Base-by-base conservation (phyloP, 371 early-diverging fungal genomes). In the Mucor indicus region DNA sequence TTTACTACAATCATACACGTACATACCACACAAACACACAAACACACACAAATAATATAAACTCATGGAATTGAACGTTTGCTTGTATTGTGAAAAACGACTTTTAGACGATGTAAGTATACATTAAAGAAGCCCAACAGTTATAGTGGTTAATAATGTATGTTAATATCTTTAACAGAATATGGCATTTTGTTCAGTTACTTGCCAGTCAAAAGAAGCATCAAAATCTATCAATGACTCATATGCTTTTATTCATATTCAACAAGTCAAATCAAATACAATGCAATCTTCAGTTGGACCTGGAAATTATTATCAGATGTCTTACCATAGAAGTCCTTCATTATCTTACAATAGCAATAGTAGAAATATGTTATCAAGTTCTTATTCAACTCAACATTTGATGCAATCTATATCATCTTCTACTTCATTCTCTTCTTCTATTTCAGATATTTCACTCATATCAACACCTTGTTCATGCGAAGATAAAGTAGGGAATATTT, bases 61-160 rank as follows among this genome's bases (percentile, higher is more conserved):
- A n/a, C 27, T 24, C 17, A 62, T 62, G 62, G 62, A 62, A 38
- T 27, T 55, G 15, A 62, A 62, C 38, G 38, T 41, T 44, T 62
- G 62, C 38, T 49, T 62, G 39, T 56, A 55, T 30, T 62, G 62
- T 40, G 62, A 62, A 45, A 62, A 62, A 33, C 32, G 50, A 49
- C 53, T 62, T 35, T 44, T 25, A 4, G 47, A 62, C 42, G 62
- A 62, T 35, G 62, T 62, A 57, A 42, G 50, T 4, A 33, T 4
- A 33, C n/a, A 33, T 8, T 29, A 8, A 8, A 8, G 30, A 6
- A 6, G 6, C 12, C 30, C 6, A 29, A 6, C 30, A 29, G 30
- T 29, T 29, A 29, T 29, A 29, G 30, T 29, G 30, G 30, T 8
- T 29, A 12, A 6, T 29, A 29, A 29, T 29, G 30, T 12, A 12